Evolutionary conservation across 2,329 filamentous ascomycete species (phyloP).

Genomic region (Verticillium dahliae): DNA sequence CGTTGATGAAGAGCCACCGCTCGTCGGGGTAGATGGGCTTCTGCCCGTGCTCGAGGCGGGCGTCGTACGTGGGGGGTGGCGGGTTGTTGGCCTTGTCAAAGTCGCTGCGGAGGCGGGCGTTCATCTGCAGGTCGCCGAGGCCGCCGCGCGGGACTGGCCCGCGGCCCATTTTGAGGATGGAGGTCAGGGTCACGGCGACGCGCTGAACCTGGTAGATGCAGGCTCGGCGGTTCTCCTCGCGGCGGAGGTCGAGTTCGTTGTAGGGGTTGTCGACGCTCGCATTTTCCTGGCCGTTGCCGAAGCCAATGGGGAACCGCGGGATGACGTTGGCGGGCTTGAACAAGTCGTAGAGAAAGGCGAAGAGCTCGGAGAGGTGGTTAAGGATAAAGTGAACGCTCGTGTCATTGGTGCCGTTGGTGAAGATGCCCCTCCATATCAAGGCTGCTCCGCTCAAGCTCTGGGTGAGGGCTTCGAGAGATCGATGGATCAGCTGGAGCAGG

Average conservation of each 20-base stretch:
- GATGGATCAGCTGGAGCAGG: background rate
- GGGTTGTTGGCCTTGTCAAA: background rate
- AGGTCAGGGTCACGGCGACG: background rate
- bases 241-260: constrained; percentile 1
- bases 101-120: constrained; percentile 1
- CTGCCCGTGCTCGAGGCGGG: background rate
- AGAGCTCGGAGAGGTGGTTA: background rate
- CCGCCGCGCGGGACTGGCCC: background rate
- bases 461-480: background rate
- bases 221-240: background rate
- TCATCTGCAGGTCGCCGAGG: background rate
- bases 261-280: background rate
- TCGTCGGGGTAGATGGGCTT: background rate
- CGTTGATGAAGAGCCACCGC: constrained; percentile 1
- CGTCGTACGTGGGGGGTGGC: background rate
- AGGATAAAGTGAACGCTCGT: background rate
- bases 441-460: background rate
- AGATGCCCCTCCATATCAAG: background rate
- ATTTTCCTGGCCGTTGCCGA: background rate
- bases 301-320: background rate
- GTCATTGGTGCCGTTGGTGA: background rate
- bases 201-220: constrained; percentile 1
- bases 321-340: background rate
- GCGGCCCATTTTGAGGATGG: background rate
- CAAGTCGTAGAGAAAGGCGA: background rate